Percentiles rank a stretch among this genome's conserved stretches.
Evolutionary conservation across 2,329 filamentous ascomycete species (phyloP).

Genomic region (Mariannaea elegans): DNA sequence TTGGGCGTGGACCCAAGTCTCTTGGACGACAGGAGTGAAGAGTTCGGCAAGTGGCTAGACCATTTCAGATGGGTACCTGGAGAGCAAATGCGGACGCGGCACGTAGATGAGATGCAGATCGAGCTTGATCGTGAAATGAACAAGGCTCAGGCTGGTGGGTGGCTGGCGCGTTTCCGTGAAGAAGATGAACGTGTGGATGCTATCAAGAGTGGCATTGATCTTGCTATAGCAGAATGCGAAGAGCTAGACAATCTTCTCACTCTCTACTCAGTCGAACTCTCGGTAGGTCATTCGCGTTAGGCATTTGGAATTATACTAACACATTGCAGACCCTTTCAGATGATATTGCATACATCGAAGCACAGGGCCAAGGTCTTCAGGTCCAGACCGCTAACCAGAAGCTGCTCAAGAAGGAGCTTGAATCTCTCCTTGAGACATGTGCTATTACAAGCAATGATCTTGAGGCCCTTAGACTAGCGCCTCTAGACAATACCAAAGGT

Average conservation of each 20-base stretch:
- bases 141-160: conserved; percentile 90
- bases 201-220: conserved; percentile 86
- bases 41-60: conserved; percentile 84
- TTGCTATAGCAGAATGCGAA: conserved; percentile 93
- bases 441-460: conserved; percentile 83
- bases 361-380: conserved; percentile 94
- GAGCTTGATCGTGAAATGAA: conserved; percentile 90
- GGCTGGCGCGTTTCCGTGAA: conserved; percentile 84
- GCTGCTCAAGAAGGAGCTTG: conserved; percentile 86
- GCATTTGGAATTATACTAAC: conserved; percentile 23
- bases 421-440: conserved; percentile 88
- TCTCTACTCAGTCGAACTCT: conserved; percentile 92
- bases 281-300: conserved; percentile 64
- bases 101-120: conserved; percentile 80
- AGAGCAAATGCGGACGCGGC: conserved; percentile 76
- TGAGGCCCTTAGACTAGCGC: conserved; percentile 75
- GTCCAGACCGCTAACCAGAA: conserved; percentile 98
- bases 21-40: conserved; percentile 78
- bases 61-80: conserved; percentile 89
- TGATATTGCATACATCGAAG: conserved; percentile 96
- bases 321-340: conserved; percentile 81
- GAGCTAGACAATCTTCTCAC: conserved; percentile 95
- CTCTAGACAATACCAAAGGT: conserved; percentile 75
- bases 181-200: conserved; percentile 90
- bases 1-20: conserved; percentile 81